Evolutionary conservation across 805 yeast species (phyloP).

Genomic region (Priceomyces carsonii): DNA sequence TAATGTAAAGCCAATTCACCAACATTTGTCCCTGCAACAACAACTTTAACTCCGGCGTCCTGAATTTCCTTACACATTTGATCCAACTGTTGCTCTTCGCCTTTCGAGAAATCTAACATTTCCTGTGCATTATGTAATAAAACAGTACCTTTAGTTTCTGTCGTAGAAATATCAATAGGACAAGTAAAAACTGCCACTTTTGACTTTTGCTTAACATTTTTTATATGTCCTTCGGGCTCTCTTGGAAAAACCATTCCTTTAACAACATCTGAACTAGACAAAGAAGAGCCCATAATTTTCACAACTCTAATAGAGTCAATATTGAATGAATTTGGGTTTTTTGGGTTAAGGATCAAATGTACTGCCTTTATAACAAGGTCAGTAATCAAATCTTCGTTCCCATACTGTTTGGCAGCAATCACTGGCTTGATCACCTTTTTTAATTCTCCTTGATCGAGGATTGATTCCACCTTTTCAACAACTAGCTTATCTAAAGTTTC

Average conservation of each 20-base stretch:
- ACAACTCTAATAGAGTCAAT: constrained; percentile 95
- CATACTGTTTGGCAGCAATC: constrained; percentile 90
- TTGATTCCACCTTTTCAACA: constrained; percentile 60
- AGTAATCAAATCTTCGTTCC: constrained; percentile 77
- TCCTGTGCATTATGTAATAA: constrained; percentile 93
- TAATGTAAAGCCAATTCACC: constrained; percentile 94
- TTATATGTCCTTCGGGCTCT: constrained; percentile 92
- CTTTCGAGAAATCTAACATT: constrained; percentile 93
- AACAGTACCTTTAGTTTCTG: constrained; percentile 99
- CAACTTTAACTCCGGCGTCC: constrained; percentile 83
- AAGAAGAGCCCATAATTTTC: constrained; percentile 90
- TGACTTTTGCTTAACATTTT: constrained; percentile 57
- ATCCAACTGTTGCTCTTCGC: constrained; percentile 94
- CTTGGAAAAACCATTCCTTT: constrained; percentile 98
- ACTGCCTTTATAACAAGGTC: constrained; percentile 84
- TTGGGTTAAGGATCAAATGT: constrained; percentile 67
- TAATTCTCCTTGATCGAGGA: constrained; percentile 55
- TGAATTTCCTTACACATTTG: constrained; percentile 77
- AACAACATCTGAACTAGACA: constrained; percentile 72
- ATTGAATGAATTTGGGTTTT: constrained; percentile 67
- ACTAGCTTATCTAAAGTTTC: constrained; percentile 66
- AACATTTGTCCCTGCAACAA: constrained; percentile 90
- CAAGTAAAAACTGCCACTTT: constrained; percentile 93
- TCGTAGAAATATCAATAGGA: constrained; percentile 90
- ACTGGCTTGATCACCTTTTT: constrained; percentile 80